Evolutionary conservation across 768 basidiomycete genomes (phyloP), one percentile per base, ranked within the genome.

Genomic region (Calvatia gigantea): DNA sequence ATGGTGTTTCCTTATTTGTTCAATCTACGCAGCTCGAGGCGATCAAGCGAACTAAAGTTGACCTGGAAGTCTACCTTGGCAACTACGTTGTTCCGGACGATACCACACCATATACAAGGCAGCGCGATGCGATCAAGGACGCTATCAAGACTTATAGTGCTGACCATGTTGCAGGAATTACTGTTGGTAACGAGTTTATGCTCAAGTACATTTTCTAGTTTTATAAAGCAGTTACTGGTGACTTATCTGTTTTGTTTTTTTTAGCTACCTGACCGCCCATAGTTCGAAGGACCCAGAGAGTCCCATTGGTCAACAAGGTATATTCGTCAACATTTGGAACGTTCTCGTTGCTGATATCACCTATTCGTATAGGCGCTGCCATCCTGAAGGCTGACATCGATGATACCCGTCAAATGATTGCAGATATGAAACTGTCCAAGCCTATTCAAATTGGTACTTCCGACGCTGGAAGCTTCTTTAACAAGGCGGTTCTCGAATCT

Each of bases 171-270:
- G 74, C 72, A 0, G 96, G 96, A 14, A 64, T 97, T 27, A 94
- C 87, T 8, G 94, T 97, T 41, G 94, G 96, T 17, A 96, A 97
- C 66, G 94, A 96, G 70, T 92, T 83, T 65, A 90, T 93, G 69
- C 81, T 94, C 58, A 83, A 93, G 84, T 87, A 56, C 27, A 78
- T 72, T 3, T 42, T 49, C 33, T 9, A 15, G 57, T 7, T 55
- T 41, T 51, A 11, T n/a, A 21, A 44, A n/a, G n/a, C 9, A 11
- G 32, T 15, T 15, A 2, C 15, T 6, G 29, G 8, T 4, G 15
- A 15, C 27, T 21, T 38, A 28, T 41, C n/a, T n/a, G n/a, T 51
- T 60, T 56, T 27, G 3, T 21, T 44, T 47, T 7, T 23, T 37
- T n/a, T 52, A 91, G 89, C 66, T 88, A 84, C 60, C 70, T 91